Conservation (phyloP, 169 alveolate genomes). For the Cryptosporidium meleagridis region DNA sequence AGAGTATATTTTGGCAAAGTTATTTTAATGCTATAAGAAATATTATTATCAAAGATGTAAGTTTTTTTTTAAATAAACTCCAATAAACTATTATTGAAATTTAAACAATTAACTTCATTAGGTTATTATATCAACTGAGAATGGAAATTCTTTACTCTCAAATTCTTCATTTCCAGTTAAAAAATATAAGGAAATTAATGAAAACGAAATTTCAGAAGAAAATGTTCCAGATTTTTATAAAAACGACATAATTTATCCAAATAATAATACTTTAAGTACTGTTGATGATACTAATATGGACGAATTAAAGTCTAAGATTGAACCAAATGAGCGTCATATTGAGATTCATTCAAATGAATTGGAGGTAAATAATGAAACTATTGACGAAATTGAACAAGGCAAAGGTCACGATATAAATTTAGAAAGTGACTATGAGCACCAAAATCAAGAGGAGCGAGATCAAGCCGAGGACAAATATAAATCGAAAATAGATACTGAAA, state of each 20-base stretch:
- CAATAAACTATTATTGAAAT: neutral
- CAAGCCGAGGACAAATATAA: neutral
- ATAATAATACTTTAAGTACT: neutral
- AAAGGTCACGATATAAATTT: neutral
- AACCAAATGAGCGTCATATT: neutral
- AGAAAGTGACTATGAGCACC: neutral
- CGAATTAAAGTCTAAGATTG: neutral
- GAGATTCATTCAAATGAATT: neutral
- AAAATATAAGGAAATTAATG: conserved; percentile 53
- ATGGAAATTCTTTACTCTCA: neutral
- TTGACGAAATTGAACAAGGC: neutral
- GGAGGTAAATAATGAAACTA: neutral
- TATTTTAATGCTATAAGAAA: conserved; percentile 75
- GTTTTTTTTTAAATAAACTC: neutral
- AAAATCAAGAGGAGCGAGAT: neutral
- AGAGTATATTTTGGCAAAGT: conserved; percentile 78
- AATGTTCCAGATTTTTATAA: conserved; percentile 39
- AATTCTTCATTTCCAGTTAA: neutral
- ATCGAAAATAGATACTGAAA: neutral
- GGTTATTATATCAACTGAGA: conserved; percentile 30
- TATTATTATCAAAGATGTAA: conserved; percentile 63
- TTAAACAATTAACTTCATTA: neutral
- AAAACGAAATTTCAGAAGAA: conserved; percentile 26
- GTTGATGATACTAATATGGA: neutral
- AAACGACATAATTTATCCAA: neutral